Evolutionary conservation across 2,329 filamentous ascomycete species (phyloP).

Genomic region (Gyromitra esculenta): DNA sequence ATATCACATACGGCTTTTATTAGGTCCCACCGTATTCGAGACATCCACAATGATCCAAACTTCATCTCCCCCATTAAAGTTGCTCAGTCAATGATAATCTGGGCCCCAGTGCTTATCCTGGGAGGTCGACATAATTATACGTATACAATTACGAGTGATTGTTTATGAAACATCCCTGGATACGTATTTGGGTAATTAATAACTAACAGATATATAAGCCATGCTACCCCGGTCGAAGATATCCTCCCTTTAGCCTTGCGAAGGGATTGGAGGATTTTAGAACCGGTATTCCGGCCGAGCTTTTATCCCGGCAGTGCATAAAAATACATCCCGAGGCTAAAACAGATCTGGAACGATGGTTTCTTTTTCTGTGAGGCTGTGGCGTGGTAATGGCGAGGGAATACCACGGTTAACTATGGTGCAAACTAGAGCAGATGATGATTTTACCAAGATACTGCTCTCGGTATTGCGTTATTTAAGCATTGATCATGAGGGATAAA

Average conservation of each 20-base stretch:
- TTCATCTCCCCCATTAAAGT: neutral
- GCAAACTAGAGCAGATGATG: constrained; percentile 14
- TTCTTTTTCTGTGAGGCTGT: constrained; percentile 29
- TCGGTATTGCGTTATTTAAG: constrained; percentile 42
- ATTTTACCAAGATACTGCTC: constrained; percentile 30
- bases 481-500: constrained; percentile 17
- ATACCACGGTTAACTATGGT: constrained; percentile 8
- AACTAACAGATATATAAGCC: constrained; percentile 1
- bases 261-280: neutral
- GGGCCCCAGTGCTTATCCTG: neutral
- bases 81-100: neutral
- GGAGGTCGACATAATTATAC: neutral
- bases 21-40: neutral
- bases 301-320: constrained; percentile 17
- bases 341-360: constrained; percentile 38
- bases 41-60: neutral
- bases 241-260: neutral
- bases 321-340: constrained; percentile 16
- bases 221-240: neutral
- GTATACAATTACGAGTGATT: constrained; percentile 29
- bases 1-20: neutral
- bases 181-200: neutral
- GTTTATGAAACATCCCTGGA: constrained; percentile 21
- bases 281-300: constrained; percentile 26
- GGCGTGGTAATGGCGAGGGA: constrained; percentile 10